phyloP scores from a whole-genome alignment of 2,329 filamentous ascomycete species.

The Penicillium sp. region DNA sequence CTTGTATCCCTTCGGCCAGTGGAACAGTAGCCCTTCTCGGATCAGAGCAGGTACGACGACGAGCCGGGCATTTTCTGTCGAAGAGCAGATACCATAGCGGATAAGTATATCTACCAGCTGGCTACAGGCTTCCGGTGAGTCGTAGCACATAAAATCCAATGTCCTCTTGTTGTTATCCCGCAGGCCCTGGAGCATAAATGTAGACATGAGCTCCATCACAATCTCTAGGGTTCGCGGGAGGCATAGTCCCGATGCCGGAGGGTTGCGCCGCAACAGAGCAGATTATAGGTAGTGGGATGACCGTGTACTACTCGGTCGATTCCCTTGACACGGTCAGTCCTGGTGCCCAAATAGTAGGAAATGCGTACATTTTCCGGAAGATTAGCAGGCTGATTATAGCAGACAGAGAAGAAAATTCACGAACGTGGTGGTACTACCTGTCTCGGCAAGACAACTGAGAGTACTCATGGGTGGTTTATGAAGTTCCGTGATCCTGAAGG shows the following conservation, averaged over 20 bases:
- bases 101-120: no score
- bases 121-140: no score
- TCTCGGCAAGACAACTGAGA: neutral
- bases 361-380: neutral
- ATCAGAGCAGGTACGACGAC: no score
- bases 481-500: conserved; percentile 3
- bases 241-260: conserved; percentile 1
- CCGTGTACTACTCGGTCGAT: neutral
- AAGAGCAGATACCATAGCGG: no score
- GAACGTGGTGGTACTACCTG: neutral
- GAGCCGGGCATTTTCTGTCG: no score
- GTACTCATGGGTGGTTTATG: conserved; percentile 1
- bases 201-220: no score
- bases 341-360: neutral
- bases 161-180: no score
- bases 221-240: neutral
- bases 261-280: neutral
- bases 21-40: no score
- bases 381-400: neutral
- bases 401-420: neutral
- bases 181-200: no score
- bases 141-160: no score
- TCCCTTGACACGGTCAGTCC: neutral
- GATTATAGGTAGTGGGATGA: conserved; percentile 1
- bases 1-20: no score